Conservation (phyloP, 306 rosid species). For the Prunus salicina region DNA sequence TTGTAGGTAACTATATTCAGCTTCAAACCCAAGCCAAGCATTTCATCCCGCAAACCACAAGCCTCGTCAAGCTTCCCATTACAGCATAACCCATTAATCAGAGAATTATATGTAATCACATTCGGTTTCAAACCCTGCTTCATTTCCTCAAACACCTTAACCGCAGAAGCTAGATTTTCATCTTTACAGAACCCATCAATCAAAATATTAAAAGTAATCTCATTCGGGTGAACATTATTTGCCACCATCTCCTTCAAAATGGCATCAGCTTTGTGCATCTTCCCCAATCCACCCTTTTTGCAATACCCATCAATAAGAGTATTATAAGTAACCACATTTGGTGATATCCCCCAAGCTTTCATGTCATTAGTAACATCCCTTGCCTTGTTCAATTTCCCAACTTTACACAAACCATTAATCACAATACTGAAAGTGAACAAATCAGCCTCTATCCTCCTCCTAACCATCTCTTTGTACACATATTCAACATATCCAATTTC, state of each 20-base stretch:
- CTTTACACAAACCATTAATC: slow-evolving; percentile 76
- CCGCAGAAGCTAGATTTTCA: slow-evolving; percentile 52
- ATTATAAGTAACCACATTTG: slow-evolving; percentile 67
- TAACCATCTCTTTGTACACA: slow-evolving; percentile 69
- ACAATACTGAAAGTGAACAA: slow-evolving; percentile 42
- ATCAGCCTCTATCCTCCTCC: slow-evolving; percentile 58
- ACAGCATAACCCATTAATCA: slow-evolving; percentile 67
- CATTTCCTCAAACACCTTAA: slow-evolving; percentile 68
- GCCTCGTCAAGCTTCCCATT: slow-evolving; percentile 63
- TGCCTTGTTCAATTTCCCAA: slow-evolving; percentile 82
- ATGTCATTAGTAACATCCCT: slow-evolving; percentile 64
- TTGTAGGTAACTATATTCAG: slow-evolving; percentile 66
- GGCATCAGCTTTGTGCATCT: slow-evolving; percentile 80
- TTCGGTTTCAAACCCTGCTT: slow-evolving; percentile 63
- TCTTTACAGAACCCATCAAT: slow-evolving; percentile 88
- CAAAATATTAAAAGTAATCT: slow-evolving; percentile 58
- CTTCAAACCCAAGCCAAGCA: slow-evolving; percentile 52
- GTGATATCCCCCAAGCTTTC: slow-evolving; percentile 69
- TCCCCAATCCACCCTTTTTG: slow-evolving; percentile 68
- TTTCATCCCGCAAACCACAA: slow-evolving; percentile 50
- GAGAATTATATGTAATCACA: slow-evolving; percentile 57
- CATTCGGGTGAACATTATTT: slow-evolving; percentile 48
- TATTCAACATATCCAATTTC: slow-evolving; percentile 51
- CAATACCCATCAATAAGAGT: slow-evolving; percentile 69
- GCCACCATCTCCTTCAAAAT: slow-evolving; percentile 77